Conservation (phyloP, 1,284 basidiomycete species). For the Sporisorium graminicola region DNA sequence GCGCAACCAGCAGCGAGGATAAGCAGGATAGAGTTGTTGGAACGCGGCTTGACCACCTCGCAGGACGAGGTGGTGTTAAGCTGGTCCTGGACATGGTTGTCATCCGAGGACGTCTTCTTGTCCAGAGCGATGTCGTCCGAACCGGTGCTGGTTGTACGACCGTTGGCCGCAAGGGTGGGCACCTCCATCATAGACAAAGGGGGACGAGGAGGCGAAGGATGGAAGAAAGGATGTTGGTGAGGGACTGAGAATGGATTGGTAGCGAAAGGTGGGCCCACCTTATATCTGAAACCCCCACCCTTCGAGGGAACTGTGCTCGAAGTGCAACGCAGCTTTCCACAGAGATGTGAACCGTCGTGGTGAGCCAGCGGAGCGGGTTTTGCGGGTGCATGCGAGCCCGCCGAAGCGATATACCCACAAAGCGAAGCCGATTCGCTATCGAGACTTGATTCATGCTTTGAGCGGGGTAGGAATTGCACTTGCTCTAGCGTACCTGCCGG, state of each 20-base stretch:
- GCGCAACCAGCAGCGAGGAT: constrained; percentile 33
- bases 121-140: constrained; percentile 12
- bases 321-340: not conserved
- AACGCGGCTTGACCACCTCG: constrained; percentile 5
- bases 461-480: not conserved
- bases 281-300: no score
- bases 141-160: not conserved
- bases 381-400: no score
- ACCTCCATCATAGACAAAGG: constrained; percentile 9
- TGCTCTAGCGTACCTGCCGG: no score
- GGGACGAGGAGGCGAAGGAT: not conserved
- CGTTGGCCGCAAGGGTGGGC: constrained; percentile 12
- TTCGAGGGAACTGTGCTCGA: no score
- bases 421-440: no score
- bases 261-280: no score
- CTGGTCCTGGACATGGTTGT: not conserved
- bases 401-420: no score
- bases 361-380: no score
- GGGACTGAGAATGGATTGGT: not conserved
- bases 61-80: not conserved
- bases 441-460: no score
- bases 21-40: constrained; percentile 28
- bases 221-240: not conserved
- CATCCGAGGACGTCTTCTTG: not conserved
- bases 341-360: no score